A percentile compares a stretch with the other conserved stretches of the same genome.
Conservation (phyloP, 331 rosid genomes). For the Erythrophleum ivorense region DNA sequence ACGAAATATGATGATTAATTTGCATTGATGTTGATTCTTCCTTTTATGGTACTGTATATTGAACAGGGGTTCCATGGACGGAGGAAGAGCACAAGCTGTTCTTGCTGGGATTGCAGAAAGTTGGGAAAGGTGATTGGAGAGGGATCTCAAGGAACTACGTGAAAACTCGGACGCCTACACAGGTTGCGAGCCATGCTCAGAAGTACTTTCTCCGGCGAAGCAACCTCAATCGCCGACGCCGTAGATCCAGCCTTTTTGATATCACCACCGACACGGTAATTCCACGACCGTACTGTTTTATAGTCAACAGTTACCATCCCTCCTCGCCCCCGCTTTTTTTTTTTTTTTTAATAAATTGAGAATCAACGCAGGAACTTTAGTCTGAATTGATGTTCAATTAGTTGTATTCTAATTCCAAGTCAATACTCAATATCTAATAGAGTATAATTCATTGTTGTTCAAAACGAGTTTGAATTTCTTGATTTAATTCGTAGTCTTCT, state of each 20-base stretch:
- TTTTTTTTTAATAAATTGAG: neutral
- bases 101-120: conserved; percentile 77
- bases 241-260: conserved; percentile 89
- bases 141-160: conserved; percentile 86
- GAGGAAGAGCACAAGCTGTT: conserved; percentile 92
- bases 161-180: conserved; percentile 86
- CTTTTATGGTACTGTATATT: neutral
- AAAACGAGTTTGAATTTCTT: neutral
- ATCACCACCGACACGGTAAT: conserved; percentile 83
- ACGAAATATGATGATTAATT: conserved; percentile 3
- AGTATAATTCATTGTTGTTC: neutral
- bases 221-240: conserved; percentile 89
- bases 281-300: neutral
- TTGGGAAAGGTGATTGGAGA: conserved; percentile 94
- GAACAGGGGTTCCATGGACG: conserved; percentile 87
- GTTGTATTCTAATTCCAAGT: neutral
- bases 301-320: neutral
- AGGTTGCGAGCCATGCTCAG: conserved; percentile 94
- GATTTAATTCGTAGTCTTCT: conserved; percentile 11
- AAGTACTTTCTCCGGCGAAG: conserved; percentile 83
- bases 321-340: neutral
- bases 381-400: neutral
- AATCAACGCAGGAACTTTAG: neutral
- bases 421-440: neutral
- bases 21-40: neutral